Percentiles rank a stretch among this genome's conserved stretches.
Conservation (phyloP, 768 basidiomycete species). For the Lactarius akahatsu region DNA sequence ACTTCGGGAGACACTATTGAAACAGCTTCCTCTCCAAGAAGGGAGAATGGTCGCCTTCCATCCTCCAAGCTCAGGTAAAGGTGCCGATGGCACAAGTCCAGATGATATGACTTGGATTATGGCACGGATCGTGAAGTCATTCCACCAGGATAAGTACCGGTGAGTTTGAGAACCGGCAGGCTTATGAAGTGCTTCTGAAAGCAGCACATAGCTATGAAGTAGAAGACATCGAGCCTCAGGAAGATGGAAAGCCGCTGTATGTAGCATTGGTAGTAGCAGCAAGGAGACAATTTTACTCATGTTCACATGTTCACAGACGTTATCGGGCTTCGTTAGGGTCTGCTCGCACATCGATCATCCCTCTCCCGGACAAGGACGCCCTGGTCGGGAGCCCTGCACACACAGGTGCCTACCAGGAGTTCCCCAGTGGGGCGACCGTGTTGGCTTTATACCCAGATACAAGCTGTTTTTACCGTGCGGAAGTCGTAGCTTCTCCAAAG, state of each 20-base stretch:
- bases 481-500: constrained; percentile 69
- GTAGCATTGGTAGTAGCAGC: neutral
- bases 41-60: constrained; percentile 83
- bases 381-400: constrained; percentile 58
- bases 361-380: constrained; percentile 72
- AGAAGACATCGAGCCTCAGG: constrained; percentile 80
- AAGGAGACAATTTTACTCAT: constrained; percentile 10
- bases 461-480: constrained; percentile 86
- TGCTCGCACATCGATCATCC: constrained; percentile 54
- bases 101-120: constrained; percentile 69
- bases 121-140: constrained; percentile 68
- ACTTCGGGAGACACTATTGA: constrained; percentile 51
- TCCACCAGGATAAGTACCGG: constrained; percentile 72
- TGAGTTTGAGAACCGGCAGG: constrained; percentile 33
- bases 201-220: constrained; percentile 66
- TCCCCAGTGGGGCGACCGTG: constrained; percentile 67
- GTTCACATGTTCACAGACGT: constrained; percentile 43
- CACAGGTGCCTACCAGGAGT: constrained; percentile 68
- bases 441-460: constrained; percentile 91
- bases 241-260: constrained; percentile 62
- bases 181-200: neutral
- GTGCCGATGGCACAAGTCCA: constrained; percentile 51
- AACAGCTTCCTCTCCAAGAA: constrained; percentile 66
- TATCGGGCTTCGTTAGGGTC: constrained; percentile 65
- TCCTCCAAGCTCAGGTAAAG: constrained; percentile 52